Base-by-base conservation (phyloP, 768 basidiomycete species). In the Fistulinella prunicolor region DNA sequence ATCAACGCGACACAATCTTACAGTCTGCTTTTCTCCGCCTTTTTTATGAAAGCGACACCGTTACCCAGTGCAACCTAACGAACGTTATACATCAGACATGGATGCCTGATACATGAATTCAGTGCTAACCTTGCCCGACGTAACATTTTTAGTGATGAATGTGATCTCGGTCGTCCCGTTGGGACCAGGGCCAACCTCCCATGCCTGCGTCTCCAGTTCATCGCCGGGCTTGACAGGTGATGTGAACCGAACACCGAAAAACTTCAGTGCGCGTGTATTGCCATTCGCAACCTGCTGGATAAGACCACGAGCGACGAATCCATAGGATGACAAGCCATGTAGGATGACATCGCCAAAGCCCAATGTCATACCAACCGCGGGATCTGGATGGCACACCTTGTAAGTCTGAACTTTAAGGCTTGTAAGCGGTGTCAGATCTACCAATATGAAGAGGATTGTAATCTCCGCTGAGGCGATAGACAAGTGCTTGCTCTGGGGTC, bases 291-390 rank as follows among this genome's bases (percentile, higher is more conserved):
- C 74, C 2, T 75, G 73, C 48, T 77, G 75, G 51, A 94, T 73
- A 45, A 94, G 67, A 1, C 81, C 87, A 37, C 90, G 82, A 3
- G 88, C 92, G 8, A 76, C 86, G 61, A 91, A 91, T 9, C 91
- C 91, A 62, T 79, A 93, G 0, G 85, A 81, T 17, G 86, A 83
- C 21, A 94, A 75, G 23, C 91, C 91, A 60, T 94, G 91, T 3
- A 94, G 76, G 58, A 94, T 92, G 30, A 85, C 81, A 40, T 85
- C 91, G 3, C 88, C 88, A 58, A 94, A 93, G 12, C 89, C 89
- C n/a, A 82, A 74, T 8, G 72, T 73, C 54, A 81, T 64, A n/a
- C 89, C 92, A 32, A 89, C 80, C 14, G 59, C 64, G 1, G 90
- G 88, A 70, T 93, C 90, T 86, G 61, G 3, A 43, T 22, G 13